Percentiles rank a stretch among this genome's conserved stretches.
Conservation (phyloP, 495 filamentous ascomycete species). For the Stereocaulon alpinum region DNA sequence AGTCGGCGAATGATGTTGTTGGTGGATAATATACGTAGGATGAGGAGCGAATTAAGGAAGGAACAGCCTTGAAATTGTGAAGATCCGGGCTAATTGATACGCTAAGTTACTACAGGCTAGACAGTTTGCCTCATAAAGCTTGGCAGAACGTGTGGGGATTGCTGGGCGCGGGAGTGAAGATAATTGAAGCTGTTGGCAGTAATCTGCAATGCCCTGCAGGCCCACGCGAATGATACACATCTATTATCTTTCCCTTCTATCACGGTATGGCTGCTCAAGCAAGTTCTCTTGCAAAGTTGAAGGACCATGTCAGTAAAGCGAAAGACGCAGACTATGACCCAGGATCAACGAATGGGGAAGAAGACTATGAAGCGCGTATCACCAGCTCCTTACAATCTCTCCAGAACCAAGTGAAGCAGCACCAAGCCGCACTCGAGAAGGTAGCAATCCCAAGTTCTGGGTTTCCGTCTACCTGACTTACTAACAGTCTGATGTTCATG, state of each 20-base stretch:
- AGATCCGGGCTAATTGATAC: background rate
- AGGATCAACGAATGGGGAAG: background rate
- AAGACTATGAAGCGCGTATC: conserved; percentile 39
- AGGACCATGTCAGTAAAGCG: conserved; percentile 2
- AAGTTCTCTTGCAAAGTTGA: background rate
- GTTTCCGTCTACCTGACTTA: background rate
- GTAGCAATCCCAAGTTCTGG: conserved; percentile 24
- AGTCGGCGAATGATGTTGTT: background rate
- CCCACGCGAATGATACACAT: background rate
- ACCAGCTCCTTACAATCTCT: conserved; percentile 56
- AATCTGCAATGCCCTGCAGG: background rate
- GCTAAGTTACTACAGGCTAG: background rate
- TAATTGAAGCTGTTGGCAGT: too few relatives aligned
- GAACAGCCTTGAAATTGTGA: conserved; percentile 6
- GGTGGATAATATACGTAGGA: background rate
- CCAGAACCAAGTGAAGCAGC: conserved; percentile 51
- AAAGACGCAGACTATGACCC: conserved; percentile 1
- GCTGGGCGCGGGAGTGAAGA: background rate
- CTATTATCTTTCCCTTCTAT: background rate
- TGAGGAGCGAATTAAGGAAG: background rate
- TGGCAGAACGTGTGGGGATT: background rate
- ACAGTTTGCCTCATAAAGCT: background rate
- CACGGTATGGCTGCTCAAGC: background rate
- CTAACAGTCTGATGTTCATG: conserved; percentile 8
- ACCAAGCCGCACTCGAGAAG: conserved; percentile 51